These are phyloP conservation scores for Hanseniaspora jakobsenii DNA, from an alignment of 805 yeast genomes.

Conservation along the genomic window DNA sequence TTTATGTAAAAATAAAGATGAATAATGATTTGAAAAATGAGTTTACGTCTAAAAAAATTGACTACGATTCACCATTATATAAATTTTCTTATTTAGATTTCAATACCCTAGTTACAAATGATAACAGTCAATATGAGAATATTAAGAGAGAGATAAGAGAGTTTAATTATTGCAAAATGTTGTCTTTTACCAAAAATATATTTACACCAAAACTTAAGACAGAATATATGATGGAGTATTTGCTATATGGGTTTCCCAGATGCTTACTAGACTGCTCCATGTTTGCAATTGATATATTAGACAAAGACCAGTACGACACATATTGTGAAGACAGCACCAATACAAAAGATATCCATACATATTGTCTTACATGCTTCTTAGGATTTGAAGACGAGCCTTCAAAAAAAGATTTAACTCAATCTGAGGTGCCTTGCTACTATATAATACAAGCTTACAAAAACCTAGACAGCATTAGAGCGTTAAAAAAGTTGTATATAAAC, in stretches of 20 bases:
- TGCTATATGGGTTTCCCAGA: slow-evolving; percentile 11
- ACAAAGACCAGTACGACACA: background rate
- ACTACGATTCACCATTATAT: slow-evolving; percentile 11
- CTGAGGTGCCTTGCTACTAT: slow-evolving; percentile 2
- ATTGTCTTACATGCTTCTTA: background rate
- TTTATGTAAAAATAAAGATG: no score
- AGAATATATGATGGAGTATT: slow-evolving; percentile 7
- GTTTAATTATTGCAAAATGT: no score
- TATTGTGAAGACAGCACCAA: no score
- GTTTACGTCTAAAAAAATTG: background rate
- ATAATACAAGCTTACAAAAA: background rate
- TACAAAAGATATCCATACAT: background rate
- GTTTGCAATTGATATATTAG: background rate
- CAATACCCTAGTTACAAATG: background rate
- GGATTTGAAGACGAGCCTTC: no score
- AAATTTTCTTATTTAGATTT: slow-evolving; percentile 4
- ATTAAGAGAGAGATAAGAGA: background rate
- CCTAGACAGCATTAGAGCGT: background rate
- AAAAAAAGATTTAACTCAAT: no score
- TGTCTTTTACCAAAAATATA: background rate
- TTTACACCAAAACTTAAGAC: no score
- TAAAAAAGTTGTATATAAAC: slow-evolving; percentile 5
- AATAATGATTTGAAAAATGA: no score
- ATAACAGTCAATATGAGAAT: no score
- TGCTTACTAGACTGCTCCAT: slow-evolving; percentile 6